Evolutionary conservation across 1,284 basidiomycete genomes (phyloP).

Genomic region (Neolentinus lepideus): DNA sequence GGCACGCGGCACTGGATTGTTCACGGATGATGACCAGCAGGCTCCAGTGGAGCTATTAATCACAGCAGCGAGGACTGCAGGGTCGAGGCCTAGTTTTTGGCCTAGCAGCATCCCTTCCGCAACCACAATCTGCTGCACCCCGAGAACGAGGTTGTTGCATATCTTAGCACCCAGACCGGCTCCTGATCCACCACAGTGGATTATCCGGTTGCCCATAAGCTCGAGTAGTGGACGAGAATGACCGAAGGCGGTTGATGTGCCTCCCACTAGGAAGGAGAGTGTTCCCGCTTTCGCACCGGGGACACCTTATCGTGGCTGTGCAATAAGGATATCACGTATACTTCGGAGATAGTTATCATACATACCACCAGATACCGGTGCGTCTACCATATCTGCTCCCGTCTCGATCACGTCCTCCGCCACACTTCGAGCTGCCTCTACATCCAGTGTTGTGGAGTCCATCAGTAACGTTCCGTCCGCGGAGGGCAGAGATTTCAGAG

Average conservation of each 20-base stretch:
- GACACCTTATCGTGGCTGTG: constrained; percentile 43
- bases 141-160: constrained; percentile 79
- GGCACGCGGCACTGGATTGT: constrained; percentile 82
- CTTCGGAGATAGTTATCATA: not conserved
- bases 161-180: constrained; percentile 83
- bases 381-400: constrained; percentile 81
- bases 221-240: constrained; percentile 52
- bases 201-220: constrained; percentile 77
- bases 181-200: constrained; percentile 86
- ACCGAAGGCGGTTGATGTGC: constrained; percentile 52
- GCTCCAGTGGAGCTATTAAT: constrained; percentile 80
- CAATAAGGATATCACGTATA: not conserved
- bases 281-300: constrained; percentile 80
- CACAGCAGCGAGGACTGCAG: constrained; percentile 69
- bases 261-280: constrained; percentile 89
- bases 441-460: constrained; percentile 85
- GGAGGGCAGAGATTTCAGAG: constrained; percentile 39
- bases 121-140: constrained; percentile 72
- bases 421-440: constrained; percentile 62
- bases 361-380: constrained; percentile 85
- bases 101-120: constrained; percentile 86
- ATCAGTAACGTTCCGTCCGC: constrained; percentile 59
- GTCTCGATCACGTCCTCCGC: constrained; percentile 42
- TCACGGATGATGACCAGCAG: constrained; percentile 81
- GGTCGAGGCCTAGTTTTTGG: constrained; percentile 67